Base-by-base conservation (phyloP, 169 alveolate genomes). In the Theileria orientalis region DNA sequence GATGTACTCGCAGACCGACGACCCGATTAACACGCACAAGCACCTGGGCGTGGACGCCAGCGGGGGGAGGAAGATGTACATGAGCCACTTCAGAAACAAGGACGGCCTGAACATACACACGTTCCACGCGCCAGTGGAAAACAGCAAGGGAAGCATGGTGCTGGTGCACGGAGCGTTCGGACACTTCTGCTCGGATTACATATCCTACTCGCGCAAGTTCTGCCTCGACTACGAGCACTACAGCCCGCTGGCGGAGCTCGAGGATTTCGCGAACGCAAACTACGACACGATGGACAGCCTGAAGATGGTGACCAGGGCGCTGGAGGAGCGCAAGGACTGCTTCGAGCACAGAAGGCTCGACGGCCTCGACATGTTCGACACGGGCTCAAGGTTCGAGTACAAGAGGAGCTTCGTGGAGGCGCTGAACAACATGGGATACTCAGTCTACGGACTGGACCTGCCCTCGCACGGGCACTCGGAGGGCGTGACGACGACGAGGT, bases 391-490 rank as follows among this genome's bases (percentile, higher is more conserved):
- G 19, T 83, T 71, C 21, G 16, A 54, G 41, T 69, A 75, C 23
- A 35, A 74, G 41, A 27, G 52, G 47, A 83, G 86, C 46, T 83
- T 83, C 78, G 25, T 67, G 30, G 86, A 83, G 19, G 72, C 75
- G 8, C 33, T 83, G 3, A 83, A 83, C 46, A 74, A 62, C 46
- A 37, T 60, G 19, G 86, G 86, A 2, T 70, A 32, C 49, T 37
- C 76, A 27, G 86, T 83, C 14, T 83, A 83, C 61, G 85, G 86
- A 0, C 40, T 75, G 46, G 90, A 83, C 47, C 49, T 68, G 19
- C 80, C 72, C 37, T 76, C 86, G 0, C 90, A 83, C 69, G 90
- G 90, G 0, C 73, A 40, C 27, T 83, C 90, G 8, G 90, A 76
- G 3, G 71, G 78, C 1, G 42, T 70, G 69, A 70, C 51, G 29